Evolutionary conservation across 495 filamentous ascomycete species (phyloP), one percentile per base, ranked within the genome.

Genomic region (Podospora conica): DNA sequence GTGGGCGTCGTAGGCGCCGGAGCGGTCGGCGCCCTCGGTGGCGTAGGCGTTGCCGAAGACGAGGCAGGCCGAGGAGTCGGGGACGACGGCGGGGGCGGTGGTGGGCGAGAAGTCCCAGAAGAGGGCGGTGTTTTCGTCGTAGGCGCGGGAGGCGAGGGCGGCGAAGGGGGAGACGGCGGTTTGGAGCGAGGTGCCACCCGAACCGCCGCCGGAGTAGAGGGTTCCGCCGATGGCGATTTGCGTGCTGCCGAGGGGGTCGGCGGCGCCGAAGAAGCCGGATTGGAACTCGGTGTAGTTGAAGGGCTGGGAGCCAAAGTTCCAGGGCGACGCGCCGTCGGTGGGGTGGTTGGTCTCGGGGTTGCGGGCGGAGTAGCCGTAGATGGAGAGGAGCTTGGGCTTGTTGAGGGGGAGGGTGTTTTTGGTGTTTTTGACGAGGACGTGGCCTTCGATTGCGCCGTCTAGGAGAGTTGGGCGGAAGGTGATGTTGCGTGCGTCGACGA

Each of bases 371-470:
- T 84, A 85, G 9, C 83, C 83, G 53, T 77, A 85, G n/a, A 85
- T 53, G 55, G 81, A 81, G 9, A 85, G 69, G 24, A 83, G 61
- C 55, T 75, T 76, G 3, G 81, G 83, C 0, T 60, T 76, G 29
- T 83, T 82, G 1, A 89, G 76, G 8, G 87, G 87, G 1, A 90
- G 71, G 1, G 84, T 76, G 53, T 75, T 77, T 57, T 82, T 80
- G 7, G 70, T 78, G 68, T 90, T 90, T 74, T 90, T 90, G 23
- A 88, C 76, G 1, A 90, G 78, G 8, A 90, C 87, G 63, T 86
- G 84, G 28, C 85, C 79, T 68, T 84, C 83, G 0, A 82, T 66
- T 0, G 82, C 84, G 5, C 80, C 79, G 7, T 82, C 72, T 4
- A 84, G 53, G 2, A 85, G 61, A 2, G 76, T 72, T 2, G 77